These are phyloP conservation scores for Moelleriella libera DNA, from an alignment of 2,329 filamentous ascomycete genomes.

Conservation along the genomic window DNA sequence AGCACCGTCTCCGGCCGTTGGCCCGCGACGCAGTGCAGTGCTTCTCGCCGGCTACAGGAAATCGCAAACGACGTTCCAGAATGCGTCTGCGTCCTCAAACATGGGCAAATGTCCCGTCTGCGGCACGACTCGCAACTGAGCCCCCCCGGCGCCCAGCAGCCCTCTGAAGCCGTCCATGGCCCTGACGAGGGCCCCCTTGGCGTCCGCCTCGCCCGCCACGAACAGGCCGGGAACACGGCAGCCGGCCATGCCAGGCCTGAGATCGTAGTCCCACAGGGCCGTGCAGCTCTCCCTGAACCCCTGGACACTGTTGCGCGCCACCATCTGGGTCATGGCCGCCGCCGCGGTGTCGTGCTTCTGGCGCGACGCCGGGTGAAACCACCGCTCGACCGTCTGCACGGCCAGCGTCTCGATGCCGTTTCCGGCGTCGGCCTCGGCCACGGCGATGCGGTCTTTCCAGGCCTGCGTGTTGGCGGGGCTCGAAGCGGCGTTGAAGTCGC, in stretches of 20 bases:
- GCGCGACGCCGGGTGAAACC: conserved; percentile 54
- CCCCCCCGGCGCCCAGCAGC: conserved; percentile 37
- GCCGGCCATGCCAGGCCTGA: conserved; percentile 38
- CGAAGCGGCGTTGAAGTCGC: conserved; percentile 64
- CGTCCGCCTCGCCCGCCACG: conserved; percentile 61
- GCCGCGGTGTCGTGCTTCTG: conserved; percentile 30
- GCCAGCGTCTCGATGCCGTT: conserved; percentile 54
- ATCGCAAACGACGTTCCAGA: conserved; percentile 46
- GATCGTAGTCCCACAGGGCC: conserved; percentile 59
- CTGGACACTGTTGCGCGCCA: conserved; percentile 51
- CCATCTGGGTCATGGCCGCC: conserved; percentile 49
- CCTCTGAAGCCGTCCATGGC: conserved; percentile 65
- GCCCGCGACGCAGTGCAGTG: too few relatives aligned
- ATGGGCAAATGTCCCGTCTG: conserved; percentile 71
- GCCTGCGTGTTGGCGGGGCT: conserved; percentile 62
- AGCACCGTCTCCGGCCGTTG: too few relatives aligned
- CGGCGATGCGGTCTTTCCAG: conserved; percentile 62
- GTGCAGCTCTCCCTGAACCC: conserved; percentile 56
- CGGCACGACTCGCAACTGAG: conserved; percentile 50
- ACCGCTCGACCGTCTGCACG: conserved; percentile 55
- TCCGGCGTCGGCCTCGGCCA: conserved; percentile 45
- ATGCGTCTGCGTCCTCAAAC: conserved; percentile 58
- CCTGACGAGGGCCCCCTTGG: conserved; percentile 54
- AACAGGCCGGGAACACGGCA: conserved; percentile 49
- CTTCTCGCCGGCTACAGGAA: neutral